Percentiles rank a stretch among this genome's conserved stretches.
Conservation (phyloP, 2,329 filamentous ascomycete species). For the Monosporascus sp. region DNA sequence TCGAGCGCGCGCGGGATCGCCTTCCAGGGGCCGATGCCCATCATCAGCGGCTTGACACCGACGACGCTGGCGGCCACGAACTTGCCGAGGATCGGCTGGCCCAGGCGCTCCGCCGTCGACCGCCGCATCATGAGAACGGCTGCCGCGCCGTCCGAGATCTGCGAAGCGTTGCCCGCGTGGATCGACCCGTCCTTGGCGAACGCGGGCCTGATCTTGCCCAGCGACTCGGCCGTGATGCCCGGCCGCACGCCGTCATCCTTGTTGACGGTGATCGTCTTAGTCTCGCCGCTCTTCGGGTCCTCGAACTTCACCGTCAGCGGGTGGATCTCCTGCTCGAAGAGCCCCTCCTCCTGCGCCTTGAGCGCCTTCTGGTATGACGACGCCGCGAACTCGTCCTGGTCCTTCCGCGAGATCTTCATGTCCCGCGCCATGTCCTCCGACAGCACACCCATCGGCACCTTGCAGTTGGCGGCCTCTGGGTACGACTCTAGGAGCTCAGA, state of each 20-base stretch:
- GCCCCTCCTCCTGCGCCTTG: conserved; percentile 79
- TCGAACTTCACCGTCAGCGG: conserved; percentile 83
- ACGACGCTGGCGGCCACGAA: conserved; percentile 81
- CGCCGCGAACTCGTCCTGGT: conserved; percentile 94
- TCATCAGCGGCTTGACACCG: conserved; percentile 86
- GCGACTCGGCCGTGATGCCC: conserved; percentile 79
- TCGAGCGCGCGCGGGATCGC: conserved; percentile 89
- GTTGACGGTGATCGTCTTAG: conserved; percentile 74
- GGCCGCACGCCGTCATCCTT: conserved; percentile 83
- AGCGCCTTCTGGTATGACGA: conserved; percentile 84
- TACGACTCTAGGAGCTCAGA: conserved; percentile 80
- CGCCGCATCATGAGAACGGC: conserved; percentile 96
- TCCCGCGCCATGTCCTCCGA: conserved; percentile 95
- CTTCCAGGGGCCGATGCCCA: conserved; percentile 94
- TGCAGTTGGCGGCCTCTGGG: conserved; percentile 87
- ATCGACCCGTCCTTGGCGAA: conserved; percentile 91
- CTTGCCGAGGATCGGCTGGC: conserved; percentile 87
- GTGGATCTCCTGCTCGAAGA: conserved; percentile 87
- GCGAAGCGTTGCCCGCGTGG: conserved; percentile 92
- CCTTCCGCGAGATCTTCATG: conserved; percentile 62
- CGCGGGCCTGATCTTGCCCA: conserved; percentile 85
- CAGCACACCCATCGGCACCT: conserved; percentile 91
- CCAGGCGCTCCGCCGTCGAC: conserved; percentile 79
- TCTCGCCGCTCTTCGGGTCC: conserved; percentile 86
- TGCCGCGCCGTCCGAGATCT: conserved; percentile 93